A percentile compares a stretch with the other conserved stretches of the same genome.
Conservation (phyloP, 768 basidiomycete genomes). For the Clitopilus passeckerianus region DNA sequence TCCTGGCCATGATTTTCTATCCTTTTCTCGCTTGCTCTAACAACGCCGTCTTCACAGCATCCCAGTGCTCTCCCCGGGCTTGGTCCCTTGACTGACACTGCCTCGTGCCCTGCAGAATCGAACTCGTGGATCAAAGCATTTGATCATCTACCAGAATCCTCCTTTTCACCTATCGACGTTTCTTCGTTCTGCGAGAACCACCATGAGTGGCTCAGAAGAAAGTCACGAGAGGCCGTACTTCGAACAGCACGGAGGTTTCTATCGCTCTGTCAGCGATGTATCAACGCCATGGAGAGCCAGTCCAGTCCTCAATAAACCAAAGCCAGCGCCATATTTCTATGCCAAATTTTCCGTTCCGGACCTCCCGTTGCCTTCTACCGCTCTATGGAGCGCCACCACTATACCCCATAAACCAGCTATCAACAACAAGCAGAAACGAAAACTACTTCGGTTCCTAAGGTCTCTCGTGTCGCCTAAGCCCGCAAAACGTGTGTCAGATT, state of each 20-base stretch:
- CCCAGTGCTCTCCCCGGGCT: neutral
- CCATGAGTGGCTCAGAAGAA: neutral
- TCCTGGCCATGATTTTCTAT: neutral
- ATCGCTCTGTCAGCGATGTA: conserved; percentile 18
- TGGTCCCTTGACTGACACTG: neutral
- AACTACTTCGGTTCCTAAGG: neutral
- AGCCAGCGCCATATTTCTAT: conserved; percentile 16
- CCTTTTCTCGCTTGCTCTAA: neutral
- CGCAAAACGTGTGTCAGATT: neutral
- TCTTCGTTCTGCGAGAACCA: neutral
- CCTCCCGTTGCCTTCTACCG: neutral
- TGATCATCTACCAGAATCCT: neutral
- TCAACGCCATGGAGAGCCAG: conserved; percentile 22
- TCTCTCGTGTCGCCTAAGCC: neutral
- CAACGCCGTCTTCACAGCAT: neutral
- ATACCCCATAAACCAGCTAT: neutral
- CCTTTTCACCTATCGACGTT: neutral
- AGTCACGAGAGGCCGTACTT: conserved; percentile 2
- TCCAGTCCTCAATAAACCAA: conserved; percentile 12
- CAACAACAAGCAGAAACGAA: neutral
- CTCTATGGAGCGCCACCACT: neutral
- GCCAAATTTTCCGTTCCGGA: conserved; percentile 5
- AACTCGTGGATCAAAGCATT: neutral
- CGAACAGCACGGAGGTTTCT: conserved; percentile 23
- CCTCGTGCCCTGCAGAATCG: neutral